phyloP scores from a whole-genome alignment of 768 basidiomycete species.

The Pulveroboletus ravenelii region DNA sequence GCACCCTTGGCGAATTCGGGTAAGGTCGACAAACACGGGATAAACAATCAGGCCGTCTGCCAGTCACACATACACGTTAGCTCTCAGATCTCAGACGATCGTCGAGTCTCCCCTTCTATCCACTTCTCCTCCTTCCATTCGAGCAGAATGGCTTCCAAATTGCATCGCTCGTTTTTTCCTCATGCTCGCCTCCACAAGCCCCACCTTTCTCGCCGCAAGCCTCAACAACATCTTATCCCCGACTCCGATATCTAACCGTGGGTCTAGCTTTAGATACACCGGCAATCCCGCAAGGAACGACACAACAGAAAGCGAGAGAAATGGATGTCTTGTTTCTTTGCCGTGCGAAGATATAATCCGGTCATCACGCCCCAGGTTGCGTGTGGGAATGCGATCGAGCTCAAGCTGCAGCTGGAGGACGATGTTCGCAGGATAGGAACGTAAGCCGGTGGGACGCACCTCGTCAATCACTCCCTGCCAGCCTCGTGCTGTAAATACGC shows the following conservation, averaged over 20 bases:
- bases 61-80: no score
- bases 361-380: constrained; percentile 94
- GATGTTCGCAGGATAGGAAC: neutral
- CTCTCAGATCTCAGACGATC: constrained; percentile 11
- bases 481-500: constrained; percentile 59
- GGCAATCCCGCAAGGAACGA: constrained; percentile 74
- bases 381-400: constrained; percentile 76
- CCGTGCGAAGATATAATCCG: constrained; percentile 88
- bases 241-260: constrained; percentile 61
- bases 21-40: constrained; percentile 19
- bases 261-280: constrained; percentile 79
- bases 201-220: constrained; percentile 64
- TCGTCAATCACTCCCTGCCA: constrained; percentile 81
- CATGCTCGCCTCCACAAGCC: constrained; percentile 65
- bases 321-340: constrained; percentile 90
- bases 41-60: constrained; percentile 18
- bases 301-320: constrained; percentile 76
- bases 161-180: constrained; percentile 96
- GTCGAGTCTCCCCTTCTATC: constrained; percentile 47
- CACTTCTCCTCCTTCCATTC: constrained; percentile 64
- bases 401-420: constrained; percentile 76
- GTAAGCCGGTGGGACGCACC: constrained; percentile 37
- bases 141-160: constrained; percentile 85
- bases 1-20: neutral
- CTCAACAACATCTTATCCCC: constrained; percentile 90